Evolutionary conservation across 2,329 filamentous ascomycete genomes (phyloP).

Genomic region (Aspergillus ochraceus): DNA sequence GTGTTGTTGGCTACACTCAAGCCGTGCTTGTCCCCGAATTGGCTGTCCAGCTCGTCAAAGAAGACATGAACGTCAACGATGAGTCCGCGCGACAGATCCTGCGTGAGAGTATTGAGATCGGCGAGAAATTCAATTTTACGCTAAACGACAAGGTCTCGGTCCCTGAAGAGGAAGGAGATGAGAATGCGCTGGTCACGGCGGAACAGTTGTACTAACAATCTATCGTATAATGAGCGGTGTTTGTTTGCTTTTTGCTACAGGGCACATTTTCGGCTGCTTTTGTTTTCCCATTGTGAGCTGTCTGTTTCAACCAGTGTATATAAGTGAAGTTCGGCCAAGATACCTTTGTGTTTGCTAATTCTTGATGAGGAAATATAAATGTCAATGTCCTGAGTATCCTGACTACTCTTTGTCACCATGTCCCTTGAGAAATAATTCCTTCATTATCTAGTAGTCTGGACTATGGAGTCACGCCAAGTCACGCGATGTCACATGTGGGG

Average conservation of each 20-base stretch:
- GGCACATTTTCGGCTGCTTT: neutral
- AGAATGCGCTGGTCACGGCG: neutral
- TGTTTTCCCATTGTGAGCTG: neutral
- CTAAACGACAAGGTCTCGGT: conserved; percentile 54
- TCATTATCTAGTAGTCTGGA: too few species aligned
- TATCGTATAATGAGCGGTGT: neutral
- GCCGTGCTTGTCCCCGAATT: conserved; percentile 75
- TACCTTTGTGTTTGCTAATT: conserved; percentile 5
- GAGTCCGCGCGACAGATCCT: conserved; percentile 58
- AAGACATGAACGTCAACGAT: conserved; percentile 55
- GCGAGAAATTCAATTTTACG: conserved; percentile 67
- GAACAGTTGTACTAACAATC: neutral
- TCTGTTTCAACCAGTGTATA: neutral
- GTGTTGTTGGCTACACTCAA: conserved; percentile 69
- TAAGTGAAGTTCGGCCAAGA: conserved; percentile 4
- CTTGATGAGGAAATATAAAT: neutral
- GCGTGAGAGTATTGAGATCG: conserved; percentile 65
- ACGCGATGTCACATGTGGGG: neutral
- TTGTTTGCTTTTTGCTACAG: neutral
- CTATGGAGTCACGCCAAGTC: neutral
- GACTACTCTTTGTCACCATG: too few species aligned
- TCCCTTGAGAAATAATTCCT: too few species aligned
- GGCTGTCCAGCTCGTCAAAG: conserved; percentile 55
- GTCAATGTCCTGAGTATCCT: too few species aligned
- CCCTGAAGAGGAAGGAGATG: conserved; percentile 18